Percentiles rank a stretch among this genome's conserved stretches.
These are phyloP conservation scores for Dictyophora rubrovolvata DNA, from an alignment of 768 basidiomycete species.

Conservation along the genomic window DNA sequence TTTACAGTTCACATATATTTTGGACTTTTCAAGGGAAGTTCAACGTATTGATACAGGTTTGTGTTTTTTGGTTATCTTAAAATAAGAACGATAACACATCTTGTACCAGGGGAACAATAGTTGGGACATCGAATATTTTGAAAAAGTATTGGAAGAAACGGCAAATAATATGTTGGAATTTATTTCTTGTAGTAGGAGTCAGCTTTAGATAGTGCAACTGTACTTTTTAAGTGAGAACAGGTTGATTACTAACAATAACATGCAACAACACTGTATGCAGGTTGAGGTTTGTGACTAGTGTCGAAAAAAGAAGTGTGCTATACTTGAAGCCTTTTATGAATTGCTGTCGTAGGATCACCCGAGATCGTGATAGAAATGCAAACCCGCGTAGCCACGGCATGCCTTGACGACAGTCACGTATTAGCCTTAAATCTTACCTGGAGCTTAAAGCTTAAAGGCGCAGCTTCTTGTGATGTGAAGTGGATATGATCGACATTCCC, in stretches of 20 bases:
- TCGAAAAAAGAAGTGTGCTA: constrained; percentile 40
- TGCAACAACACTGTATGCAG: constrained; percentile 24
- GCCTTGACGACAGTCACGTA: too few relatives aligned
- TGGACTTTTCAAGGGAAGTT: not conserved
- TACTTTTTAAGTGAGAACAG: not conserved
- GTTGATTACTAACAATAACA: too few relatives aligned
- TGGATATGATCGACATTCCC: too few relatives aligned
- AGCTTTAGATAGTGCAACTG: not conserved
- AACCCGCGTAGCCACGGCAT: too few relatives aligned
- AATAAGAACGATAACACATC: not conserved
- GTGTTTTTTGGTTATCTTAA: not conserved
- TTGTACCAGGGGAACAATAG: not conserved
- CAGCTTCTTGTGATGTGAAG: too few relatives aligned
- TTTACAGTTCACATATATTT: not conserved
- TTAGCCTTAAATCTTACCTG: too few relatives aligned
- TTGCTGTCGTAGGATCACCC: too few relatives aligned
- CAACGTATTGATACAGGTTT: not conserved
- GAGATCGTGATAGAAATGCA: too few relatives aligned
- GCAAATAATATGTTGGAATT: not conserved
- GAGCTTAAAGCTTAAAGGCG: too few relatives aligned
- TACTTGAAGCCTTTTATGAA: constrained; percentile 36
- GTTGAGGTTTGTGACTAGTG: constrained; percentile 36
- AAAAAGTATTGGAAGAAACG: not conserved
- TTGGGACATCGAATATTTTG: not conserved
- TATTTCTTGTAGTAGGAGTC: not conserved